These are phyloP conservation scores for Blastobotrys peoriensis DNA, from an alignment of 805 yeast genomes.

Conservation along the genomic window DNA sequence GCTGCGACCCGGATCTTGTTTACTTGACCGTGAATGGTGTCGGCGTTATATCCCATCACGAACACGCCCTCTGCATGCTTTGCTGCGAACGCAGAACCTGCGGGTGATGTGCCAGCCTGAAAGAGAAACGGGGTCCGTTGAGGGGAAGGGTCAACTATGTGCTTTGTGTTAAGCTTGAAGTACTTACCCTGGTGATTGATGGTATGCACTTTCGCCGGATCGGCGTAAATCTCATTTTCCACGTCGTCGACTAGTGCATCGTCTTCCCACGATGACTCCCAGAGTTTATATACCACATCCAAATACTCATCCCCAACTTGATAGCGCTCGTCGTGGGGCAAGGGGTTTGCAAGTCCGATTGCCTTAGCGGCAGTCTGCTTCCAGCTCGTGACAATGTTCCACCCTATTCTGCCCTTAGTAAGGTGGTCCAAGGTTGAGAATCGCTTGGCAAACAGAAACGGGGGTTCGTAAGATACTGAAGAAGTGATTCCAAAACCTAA, in stretches of 20 bases:
- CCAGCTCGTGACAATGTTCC: slow-evolving; percentile 42
- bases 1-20: slow-evolving; percentile 32
- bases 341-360: slow-evolving; percentile 33
- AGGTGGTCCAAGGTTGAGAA: slow-evolving; percentile 40
- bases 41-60: slow-evolving; percentile 32
- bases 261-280: slow-evolving; percentile 40
- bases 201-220: slow-evolving; percentile 35
- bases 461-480: slow-evolving; percentile 39
- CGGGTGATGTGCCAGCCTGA: slow-evolving; percentile 40
- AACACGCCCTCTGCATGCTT: slow-evolving; percentile 39
- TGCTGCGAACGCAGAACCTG: slow-evolving; percentile 39
- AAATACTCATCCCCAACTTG: slow-evolving; percentile 36
- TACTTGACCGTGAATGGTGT: slow-evolving; percentile 26
- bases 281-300: slow-evolving; percentile 35
- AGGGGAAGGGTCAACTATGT: slow-evolving; percentile 38
- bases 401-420: slow-evolving; percentile 40
- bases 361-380: slow-evolving; percentile 39
- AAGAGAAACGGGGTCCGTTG: slow-evolving; percentile 40
- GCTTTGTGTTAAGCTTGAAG: slow-evolving; percentile 39
- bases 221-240: slow-evolving; percentile 14
- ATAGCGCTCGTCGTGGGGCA: slow-evolving; percentile 38
- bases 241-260: slow-evolving; percentile 32
- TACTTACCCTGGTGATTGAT: slow-evolving; percentile 38
- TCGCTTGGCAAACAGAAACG: slow-evolving; percentile 38
- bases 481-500: slow-evolving; percentile 38